phyloP scores from a whole-genome alignment of 257 asterid species.

The Solanum rostratum region DNA sequence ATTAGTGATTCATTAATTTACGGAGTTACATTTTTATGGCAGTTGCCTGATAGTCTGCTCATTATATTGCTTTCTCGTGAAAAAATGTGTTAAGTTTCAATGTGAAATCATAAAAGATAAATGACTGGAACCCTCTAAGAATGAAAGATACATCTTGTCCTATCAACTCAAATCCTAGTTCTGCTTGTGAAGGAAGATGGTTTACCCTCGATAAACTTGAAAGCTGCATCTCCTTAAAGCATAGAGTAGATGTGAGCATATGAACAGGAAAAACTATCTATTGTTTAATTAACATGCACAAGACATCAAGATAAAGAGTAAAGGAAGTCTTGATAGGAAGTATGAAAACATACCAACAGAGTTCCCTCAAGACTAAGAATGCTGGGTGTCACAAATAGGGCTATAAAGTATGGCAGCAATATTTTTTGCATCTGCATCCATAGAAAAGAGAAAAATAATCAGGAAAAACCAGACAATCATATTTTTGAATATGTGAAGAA shows the following conservation, averaged over 20 bases:
- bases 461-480: background rate
- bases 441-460: background rate
- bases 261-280: background rate
- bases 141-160: background rate
- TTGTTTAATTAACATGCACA: background rate
- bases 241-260: background rate
- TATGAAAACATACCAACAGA: constrained; percentile 38
- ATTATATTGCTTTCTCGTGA: background rate
- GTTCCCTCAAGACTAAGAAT: constrained; percentile 97
- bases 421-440: constrained; percentile 83
- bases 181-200: background rate
- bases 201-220: background rate
- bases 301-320: background rate
- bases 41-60: background rate
- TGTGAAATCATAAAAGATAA: background rate
- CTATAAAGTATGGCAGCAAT: constrained; percentile 75
- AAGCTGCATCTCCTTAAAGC: background rate
- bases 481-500: background rate
- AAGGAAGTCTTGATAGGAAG: background rate
- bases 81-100: background rate
- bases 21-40: background rate
- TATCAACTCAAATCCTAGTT: background rate
- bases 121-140: background rate
- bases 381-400: constrained; percentile 73
- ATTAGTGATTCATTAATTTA: background rate